A percentile compares a stretch with the other conserved stretches of the same genome.
Evolutionary conservation across 306 rosid genomes (phyloP).

Genomic region (Chamaecrista fasciculata): DNA sequence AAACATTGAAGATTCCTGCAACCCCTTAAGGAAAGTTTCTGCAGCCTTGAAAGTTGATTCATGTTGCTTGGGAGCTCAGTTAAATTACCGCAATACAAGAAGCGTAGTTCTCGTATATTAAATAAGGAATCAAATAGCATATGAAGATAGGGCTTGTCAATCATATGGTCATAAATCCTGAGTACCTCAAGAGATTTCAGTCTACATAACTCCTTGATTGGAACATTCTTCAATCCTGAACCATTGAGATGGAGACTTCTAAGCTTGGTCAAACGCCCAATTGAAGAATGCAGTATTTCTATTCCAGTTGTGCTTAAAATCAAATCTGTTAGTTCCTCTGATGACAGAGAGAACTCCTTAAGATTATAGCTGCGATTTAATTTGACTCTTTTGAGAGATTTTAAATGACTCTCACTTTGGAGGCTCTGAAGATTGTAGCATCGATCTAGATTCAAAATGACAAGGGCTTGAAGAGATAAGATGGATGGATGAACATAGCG

Average conservation of each 20-base stretch:
- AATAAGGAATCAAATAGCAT: no score
- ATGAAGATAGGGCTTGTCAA: not conserved
- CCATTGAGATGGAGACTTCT: not conserved
- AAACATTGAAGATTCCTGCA: not conserved
- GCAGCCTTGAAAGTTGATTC: not conserved
- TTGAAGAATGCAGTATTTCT: not conserved
- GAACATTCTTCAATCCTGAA: not conserved
- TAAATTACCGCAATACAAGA: not conserved
- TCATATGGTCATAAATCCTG: no score
- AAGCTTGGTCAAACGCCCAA: not conserved
- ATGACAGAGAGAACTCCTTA: not conserved
- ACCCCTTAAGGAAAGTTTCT: not conserved
- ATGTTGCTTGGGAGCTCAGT: not conserved
- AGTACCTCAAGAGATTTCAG: not conserved
- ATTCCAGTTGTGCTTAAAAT: accelerated
- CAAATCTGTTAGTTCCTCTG: not conserved
- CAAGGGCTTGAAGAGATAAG: not conserved
- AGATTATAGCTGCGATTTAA: not conserved
- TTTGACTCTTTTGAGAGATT: not conserved
- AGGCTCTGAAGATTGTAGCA: not conserved
- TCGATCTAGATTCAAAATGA: not conserved
- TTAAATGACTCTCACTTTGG: not conserved
- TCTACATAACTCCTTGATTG: not conserved
- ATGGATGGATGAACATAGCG: not conserved
- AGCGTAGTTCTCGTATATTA: not conserved